Evolutionary conservation across 768 basidiomycete genomes (phyloP).

Genomic region (Psilocybe cyanescens): DNA sequence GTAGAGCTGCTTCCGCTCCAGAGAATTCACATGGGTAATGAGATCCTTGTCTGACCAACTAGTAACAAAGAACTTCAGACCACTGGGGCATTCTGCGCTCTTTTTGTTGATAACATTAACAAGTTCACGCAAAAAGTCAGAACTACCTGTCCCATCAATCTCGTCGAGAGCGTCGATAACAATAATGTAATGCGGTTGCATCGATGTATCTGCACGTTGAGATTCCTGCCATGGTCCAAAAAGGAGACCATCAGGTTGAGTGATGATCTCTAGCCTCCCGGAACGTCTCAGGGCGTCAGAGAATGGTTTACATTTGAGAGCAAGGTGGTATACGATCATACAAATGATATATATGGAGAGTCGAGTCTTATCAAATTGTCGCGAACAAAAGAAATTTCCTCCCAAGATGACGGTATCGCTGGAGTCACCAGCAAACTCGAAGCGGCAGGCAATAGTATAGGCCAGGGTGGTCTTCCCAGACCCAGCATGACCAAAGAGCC

Average conservation of each 20-base stretch:
- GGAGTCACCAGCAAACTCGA: no score
- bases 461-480: no score
- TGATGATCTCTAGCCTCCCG: neutral
- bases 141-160: conserved; percentile 16
- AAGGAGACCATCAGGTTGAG: conserved; percentile 18
- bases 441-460: no score
- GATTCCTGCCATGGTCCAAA: conserved; percentile 18
- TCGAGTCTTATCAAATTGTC: no score
- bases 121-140: neutral
- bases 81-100: neutral
- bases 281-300: no score
- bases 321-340: no score
- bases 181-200: conserved; percentile 18
- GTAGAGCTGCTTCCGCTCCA: conserved; percentile 4
- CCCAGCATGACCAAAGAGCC: conserved; percentile 19
- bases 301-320: no score
- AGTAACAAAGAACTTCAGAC: conserved; percentile 27
- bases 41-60: conserved; percentile 24
- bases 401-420: no score
- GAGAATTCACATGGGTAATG: conserved; percentile 12
- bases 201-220: neutral
- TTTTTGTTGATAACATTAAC: no score
- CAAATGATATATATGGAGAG: no score
- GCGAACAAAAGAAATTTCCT: no score
- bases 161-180: conserved; percentile 29